Percentiles rank a stretch among this genome's conserved stretches.
phyloP scores from a whole-genome alignment of 805 yeast species.

The Cephaloascus fragrans region DNA sequence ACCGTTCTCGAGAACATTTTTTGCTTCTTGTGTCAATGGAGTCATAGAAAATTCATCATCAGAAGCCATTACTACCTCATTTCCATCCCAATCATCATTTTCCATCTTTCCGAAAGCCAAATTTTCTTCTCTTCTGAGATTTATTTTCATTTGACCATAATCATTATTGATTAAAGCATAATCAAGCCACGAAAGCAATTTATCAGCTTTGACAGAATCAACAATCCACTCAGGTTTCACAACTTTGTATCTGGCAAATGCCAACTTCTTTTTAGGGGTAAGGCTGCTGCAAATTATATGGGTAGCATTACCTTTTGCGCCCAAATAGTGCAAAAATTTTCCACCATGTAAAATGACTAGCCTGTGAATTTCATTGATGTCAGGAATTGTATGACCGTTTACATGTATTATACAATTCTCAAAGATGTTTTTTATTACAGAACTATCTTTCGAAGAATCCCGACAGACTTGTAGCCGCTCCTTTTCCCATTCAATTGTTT shows the following conservation, averaged over 20 bases:
- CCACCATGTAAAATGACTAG: conserved; percentile 78
- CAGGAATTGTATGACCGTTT: conserved; percentile 85
- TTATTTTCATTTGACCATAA: conserved; percentile 40
- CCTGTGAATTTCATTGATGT: conserved; percentile 62
- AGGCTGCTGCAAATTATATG: conserved; percentile 76
- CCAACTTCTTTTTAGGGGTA: conserved; percentile 65
- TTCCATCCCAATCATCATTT: conserved; percentile 1
- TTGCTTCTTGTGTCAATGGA: conserved; percentile 5
- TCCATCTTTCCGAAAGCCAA: background rate
- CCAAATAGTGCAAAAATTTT: conserved; percentile 52
- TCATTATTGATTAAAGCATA: conserved; percentile 44
- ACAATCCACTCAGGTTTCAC: conserved; percentile 78
- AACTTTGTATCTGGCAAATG: conserved; percentile 61
- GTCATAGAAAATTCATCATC: conserved; percentile 5
- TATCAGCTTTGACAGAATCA: conserved; percentile 43
- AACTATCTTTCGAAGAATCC: background rate
- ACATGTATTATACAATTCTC: conserved; percentile 59
- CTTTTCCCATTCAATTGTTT: conserved; percentile 38
- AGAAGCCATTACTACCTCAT: conserved; percentile 2
- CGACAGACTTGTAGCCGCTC: conserved; percentile 11
- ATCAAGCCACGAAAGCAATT: conserved; percentile 59
- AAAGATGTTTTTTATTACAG: conserved; percentile 31
- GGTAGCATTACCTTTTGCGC: conserved; percentile 65
- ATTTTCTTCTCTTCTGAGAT: background rate
- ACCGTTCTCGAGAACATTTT: conserved; percentile 6